phyloP scores from a whole-genome alignment of 768 basidiomycete genomes.

The Serendipita indica region DNA sequence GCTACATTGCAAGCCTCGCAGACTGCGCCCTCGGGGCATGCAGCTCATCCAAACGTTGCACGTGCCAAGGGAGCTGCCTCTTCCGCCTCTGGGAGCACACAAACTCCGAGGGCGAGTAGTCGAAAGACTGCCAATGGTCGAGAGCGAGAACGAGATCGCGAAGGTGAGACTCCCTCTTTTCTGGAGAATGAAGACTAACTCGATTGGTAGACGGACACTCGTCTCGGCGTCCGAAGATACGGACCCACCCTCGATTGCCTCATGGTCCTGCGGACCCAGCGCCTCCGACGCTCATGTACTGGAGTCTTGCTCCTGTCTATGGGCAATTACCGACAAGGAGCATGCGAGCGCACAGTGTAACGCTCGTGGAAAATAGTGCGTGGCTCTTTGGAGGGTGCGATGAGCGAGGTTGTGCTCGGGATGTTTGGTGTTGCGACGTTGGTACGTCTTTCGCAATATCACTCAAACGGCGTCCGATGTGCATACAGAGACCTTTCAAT shows the following conservation, averaged over 20 bases:
- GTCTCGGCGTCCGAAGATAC: background rate
- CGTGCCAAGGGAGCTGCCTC: background rate
- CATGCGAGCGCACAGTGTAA: slow-evolving; percentile 73
- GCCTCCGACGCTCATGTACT: slow-evolving; percentile 68
- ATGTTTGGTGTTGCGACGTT: slow-evolving; percentile 74
- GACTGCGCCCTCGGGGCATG: background rate
- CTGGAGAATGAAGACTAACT: background rate
- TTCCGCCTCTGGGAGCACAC: background rate
- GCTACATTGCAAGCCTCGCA: background rate
- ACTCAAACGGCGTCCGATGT: background rate
- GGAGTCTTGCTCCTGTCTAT: slow-evolving; percentile 71
- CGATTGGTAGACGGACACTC: background rate
- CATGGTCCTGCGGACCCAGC: slow-evolving; percentile 27
- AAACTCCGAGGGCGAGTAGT: background rate
- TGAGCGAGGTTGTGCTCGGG: slow-evolving; percentile 54
- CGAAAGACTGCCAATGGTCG: background rate
- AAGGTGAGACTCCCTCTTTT: background rate
- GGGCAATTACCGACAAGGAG: slow-evolving; percentile 49
- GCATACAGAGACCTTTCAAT: slow-evolving; percentile 66
- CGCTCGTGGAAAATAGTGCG: slow-evolving; percentile 62
- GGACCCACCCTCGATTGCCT: slow-evolving; percentile 17
- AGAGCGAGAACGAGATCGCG: background rate
- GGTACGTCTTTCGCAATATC: slow-evolving; percentile 29
- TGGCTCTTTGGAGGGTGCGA: slow-evolving; percentile 90
- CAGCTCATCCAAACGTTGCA: background rate